These are phyloP conservation scores for Alternaria solani DNA, from an alignment of 2,329 filamentous ascomycete species.

Conservation along the genomic window DNA sequence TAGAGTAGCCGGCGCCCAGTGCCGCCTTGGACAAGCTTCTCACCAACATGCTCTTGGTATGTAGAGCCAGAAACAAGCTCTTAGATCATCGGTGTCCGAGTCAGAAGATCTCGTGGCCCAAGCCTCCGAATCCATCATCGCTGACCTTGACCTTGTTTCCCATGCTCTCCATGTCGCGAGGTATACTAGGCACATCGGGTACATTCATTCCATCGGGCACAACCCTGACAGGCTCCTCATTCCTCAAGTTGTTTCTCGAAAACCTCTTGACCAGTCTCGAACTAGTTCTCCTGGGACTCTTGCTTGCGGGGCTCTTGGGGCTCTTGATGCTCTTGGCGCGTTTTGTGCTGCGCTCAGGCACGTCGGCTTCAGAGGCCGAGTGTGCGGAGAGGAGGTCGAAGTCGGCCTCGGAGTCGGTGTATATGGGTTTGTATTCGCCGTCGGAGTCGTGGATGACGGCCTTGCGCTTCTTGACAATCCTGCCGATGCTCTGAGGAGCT, in stretches of 20 bases:
- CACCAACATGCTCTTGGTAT: background rate
- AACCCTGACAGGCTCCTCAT: constrained; percentile 32
- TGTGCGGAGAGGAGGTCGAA: constrained; percentile 24
- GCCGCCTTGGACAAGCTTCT: background rate
- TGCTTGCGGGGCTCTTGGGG: constrained; percentile 17
- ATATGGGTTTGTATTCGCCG: constrained; percentile 38
- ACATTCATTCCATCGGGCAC: constrained; percentile 39
- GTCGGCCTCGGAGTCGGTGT: constrained; percentile 29
- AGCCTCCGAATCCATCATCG: constrained; percentile 44
- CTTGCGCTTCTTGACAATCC: constrained; percentile 53
- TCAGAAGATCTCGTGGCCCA: constrained; percentile 50
- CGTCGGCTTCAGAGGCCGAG: constrained; percentile 28
- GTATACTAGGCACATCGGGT: constrained; percentile 25
- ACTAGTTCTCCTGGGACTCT: constrained; percentile 23
- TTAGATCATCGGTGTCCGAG: background rate
- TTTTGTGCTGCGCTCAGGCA: constrained; percentile 20
- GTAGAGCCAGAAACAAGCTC: background rate
- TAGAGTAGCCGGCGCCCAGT: background rate
- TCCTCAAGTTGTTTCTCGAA: constrained; percentile 18
- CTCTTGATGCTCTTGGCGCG: constrained; percentile 20
- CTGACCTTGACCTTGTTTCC: constrained; percentile 27
- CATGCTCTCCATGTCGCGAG: constrained; percentile 31
- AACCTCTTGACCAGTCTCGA: constrained; percentile 27
- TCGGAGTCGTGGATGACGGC: constrained; percentile 37
- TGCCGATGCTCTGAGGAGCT: constrained; percentile 21